Percentiles rank a stretch among this genome's conserved stretches.
phyloP scores from a whole-genome alignment of 768 basidiomycete species.

The Hydnum rufescens region DNA sequence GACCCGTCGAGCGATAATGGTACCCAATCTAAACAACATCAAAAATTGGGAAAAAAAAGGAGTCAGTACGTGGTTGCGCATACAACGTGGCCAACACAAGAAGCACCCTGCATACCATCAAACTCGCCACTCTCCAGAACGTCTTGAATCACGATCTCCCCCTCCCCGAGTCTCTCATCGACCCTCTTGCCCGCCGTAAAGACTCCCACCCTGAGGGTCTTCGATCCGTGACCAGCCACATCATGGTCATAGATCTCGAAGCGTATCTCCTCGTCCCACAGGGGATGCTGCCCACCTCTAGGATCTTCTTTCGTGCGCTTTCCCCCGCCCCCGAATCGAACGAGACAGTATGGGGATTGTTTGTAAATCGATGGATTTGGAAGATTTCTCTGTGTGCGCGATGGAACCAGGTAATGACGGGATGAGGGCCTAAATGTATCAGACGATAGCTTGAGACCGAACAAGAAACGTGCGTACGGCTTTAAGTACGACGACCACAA shows the following conservation, averaged over 20 bases:
- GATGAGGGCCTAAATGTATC: neutral
- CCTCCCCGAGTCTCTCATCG: conserved; percentile 77
- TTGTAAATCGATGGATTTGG: conserved; percentile 91
- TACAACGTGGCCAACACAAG: conserved; percentile 23
- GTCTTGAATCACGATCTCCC: conserved; percentile 68
- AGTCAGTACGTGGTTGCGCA: no score
- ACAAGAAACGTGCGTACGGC: conserved; percentile 42
- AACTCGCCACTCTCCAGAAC: conserved; percentile 89
- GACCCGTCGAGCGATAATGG: conserved; percentile 52
- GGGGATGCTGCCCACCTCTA: conserved; percentile 92
- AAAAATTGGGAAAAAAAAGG: no score
- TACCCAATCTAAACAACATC: conserved; percentile 27
- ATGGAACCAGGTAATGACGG: no score
- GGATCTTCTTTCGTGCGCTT: conserved; percentile 84
- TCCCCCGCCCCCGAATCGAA: conserved; percentile 63
- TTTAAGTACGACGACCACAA: conserved; percentile 83
- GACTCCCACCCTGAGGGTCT: conserved; percentile 59
- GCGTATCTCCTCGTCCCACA: conserved; percentile 96
- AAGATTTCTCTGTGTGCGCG: conserved; percentile 75
- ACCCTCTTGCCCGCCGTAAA: conserved; percentile 96
- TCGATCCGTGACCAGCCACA: conserved; percentile 23
- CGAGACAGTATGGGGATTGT: conserved; percentile 87
- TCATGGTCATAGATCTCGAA: conserved; percentile 66
- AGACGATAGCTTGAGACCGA: neutral
- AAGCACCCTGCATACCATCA: conserved; percentile 51